Evolutionary conservation across 1,284 basidiomycete species (phyloP).

Genomic region (Irpex sp.): DNA sequence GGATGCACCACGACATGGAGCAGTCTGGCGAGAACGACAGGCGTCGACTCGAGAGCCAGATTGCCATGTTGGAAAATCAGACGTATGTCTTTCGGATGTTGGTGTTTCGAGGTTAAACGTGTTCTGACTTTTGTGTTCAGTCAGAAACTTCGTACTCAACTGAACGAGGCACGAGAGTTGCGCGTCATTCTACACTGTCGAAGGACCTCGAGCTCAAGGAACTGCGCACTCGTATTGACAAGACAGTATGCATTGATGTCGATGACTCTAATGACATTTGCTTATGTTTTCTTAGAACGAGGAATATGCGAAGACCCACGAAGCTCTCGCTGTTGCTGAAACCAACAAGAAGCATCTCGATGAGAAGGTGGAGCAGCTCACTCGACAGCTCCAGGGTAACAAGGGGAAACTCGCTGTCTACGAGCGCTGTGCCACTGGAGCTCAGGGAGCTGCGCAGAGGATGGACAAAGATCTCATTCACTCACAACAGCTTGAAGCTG

Average conservation of each 20-base stretch:
- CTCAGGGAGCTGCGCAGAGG: slow-evolving; percentile 25
- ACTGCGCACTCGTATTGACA: slow-evolving; percentile 69
- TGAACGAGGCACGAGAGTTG: slow-evolving; percentile 78
- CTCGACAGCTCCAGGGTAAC: slow-evolving; percentile 67
- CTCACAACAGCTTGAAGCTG: slow-evolving; percentile 79
- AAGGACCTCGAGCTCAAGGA: slow-evolving; percentile 80
- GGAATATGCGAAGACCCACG: slow-evolving; percentile 68
- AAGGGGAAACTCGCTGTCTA: slow-evolving; percentile 85
- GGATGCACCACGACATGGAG: slow-evolving; percentile 86
- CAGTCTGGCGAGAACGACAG: slow-evolving; percentile 77
- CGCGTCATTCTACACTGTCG: slow-evolving; percentile 67
- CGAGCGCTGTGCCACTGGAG: slow-evolving; percentile 55
- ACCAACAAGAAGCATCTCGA: slow-evolving; percentile 80
- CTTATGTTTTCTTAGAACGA: slow-evolving; percentile 35
- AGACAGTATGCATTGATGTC: slow-evolving; percentile 43
- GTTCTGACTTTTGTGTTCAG: slow-evolving; percentile 27
- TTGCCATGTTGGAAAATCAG: slow-evolving; percentile 75
- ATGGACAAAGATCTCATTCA: slow-evolving; percentile 45
- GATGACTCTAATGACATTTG: not conserved
- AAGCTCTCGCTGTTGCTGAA: slow-evolving; percentile 69
- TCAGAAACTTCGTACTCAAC: slow-evolving; percentile 68
- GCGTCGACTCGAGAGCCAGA: slow-evolving; percentile 71
- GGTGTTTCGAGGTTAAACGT: too few relatives aligned
- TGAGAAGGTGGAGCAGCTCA: slow-evolving; percentile 68
- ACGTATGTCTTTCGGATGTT: slow-evolving; percentile 41